Conservation (phyloP, 2,329 filamentous ascomycete species). For the Nannizziopsis arthrosporioides region DNA sequence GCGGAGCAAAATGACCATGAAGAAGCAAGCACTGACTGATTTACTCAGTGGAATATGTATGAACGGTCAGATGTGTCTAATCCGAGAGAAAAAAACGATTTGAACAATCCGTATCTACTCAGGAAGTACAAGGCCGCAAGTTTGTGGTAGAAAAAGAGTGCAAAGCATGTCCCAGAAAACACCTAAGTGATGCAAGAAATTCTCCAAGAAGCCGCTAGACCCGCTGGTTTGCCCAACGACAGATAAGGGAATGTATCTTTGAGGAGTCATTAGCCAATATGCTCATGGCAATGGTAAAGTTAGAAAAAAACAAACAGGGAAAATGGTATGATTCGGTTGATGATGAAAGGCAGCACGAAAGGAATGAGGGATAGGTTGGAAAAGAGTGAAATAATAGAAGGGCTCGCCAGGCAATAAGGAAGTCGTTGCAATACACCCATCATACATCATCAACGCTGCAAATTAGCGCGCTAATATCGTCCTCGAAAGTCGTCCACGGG, state of each 20-base stretch:
- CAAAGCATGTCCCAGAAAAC: slow-evolving; percentile 5
- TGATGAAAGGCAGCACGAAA: neutral
- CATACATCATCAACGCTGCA: slow-evolving; percentile 1
- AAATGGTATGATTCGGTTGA: neutral
- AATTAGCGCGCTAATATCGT: neutral
- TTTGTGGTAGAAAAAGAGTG: slow-evolving; percentile 2
- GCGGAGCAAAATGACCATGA: neutral
- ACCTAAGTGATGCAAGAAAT: slow-evolving; percentile 8
- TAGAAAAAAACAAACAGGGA: neutral
- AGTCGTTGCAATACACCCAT: slow-evolving; percentile 3
- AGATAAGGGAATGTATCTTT: neutral
- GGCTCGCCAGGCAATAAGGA: neutral
- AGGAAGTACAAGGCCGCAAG: slow-evolving; percentile 6
- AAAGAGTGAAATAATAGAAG: neutral
- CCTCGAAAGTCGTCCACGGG: neutral
- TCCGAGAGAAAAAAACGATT: neutral
- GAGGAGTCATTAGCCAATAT: no score
- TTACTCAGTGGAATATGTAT: neutral
- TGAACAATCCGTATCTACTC: neutral
- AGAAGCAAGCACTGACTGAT: neutral
- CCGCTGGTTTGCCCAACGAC: no score
- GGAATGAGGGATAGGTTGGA: neutral
- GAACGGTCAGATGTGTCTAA: no score
- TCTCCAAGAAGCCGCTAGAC: slow-evolving; percentile 2
- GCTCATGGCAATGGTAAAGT: neutral